Base-by-base conservation (phyloP, 1,284 basidiomycete species). In the Somion occarium region DNA sequence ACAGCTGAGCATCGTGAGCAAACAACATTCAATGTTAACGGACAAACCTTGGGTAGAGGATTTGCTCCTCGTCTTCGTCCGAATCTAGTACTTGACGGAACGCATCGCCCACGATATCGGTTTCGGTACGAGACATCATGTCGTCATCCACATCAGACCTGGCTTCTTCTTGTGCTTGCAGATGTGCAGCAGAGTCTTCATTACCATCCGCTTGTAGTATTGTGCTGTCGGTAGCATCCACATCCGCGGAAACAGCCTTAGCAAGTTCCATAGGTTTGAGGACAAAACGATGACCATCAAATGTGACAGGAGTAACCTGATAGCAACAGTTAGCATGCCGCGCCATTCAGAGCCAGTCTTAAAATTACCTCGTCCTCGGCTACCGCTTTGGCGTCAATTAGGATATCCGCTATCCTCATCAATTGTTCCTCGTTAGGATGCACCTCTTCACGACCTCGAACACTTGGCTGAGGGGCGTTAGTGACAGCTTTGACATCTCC, bases 341-440 rank as follows among this genome's bases (percentile, higher is more conserved):
- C n/a, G n/a, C n/a, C n/a, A n/a, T n/a, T n/a, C n/a, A n/a, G n/a
- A n/a, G 30, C 7, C 30, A 34, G 30, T 34, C 15, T 7, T 7
- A 34, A 34, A 15, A 7, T 34, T 56, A 85, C 88, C 67, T 82
- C 76, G 46, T 78, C 69, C 44, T 74, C 73, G 12, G 77, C 79
- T n/a, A 94, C 64, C 7, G 70, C 69, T 55, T 74, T 78, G 1
- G 87, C 88, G 61, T 98, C 94, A 23, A 78, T 73, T 48, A 95
- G 73, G 44, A 98, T 71, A 67, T 98, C 95, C 26, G 82, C 77
- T 49, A 98, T 90, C 53, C 96, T 80, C 92, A 97, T 96, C 45
- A 98, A 72, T 61, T 95, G 91, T 72, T 95, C 93, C 59, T 93
- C 93, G 59, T 97, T 98, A 2, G 95, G 95, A 71, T 97, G 95